Base-by-base conservation (phyloP, 2,329 filamentous ascomycete species). In the Fonsecaea nubica region DNA sequence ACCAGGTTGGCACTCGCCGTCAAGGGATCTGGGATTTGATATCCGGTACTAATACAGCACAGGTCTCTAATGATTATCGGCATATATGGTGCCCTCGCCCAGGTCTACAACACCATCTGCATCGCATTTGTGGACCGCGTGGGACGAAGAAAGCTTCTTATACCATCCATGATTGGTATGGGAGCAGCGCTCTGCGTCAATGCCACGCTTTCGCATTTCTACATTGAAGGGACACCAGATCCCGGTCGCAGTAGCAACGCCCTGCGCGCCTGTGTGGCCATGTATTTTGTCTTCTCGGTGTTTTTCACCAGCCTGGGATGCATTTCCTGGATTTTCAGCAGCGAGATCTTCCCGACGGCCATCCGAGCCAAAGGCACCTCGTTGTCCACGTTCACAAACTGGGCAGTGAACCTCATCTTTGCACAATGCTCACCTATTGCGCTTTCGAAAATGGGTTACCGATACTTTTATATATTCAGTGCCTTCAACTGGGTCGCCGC, bases 391-490 rank as follows among this genome's bases (percentile, higher is more conserved):
- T 80, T 80, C 60, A 79, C 77, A 3, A 83, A 82, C 66, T 83
- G 81, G 81, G 74, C 75, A 13, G 62, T 81, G 30, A 82, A 80
- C 65, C 74, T 85, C 3, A 74, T 85, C 21, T 83, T 85, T 64
- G 80, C 80, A 6, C 82, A 85, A 64, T 83, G 83, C 67, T 80
- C 79, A 2, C 83, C 83, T 0, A 76, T 77, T 32, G 82, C 81
- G 0, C 74, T 83, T 3, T 76, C 75, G 0, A 73, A 69, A 1
- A 74, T 84, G 18, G 80, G 78, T 0, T 85, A 84, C 68, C 74
- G 76, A 21, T 86, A 84, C 71, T 85, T 83, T 53, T 84, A 83
- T 70, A 75, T 80, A 12, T 83, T 84, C 71, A 79, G 80, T 50
- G 82, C 79, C 6, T 83, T 84, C 72, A 84, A 83, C 66, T 76